phyloP scores from a whole-genome alignment of 2,329 filamentous ascomycete species.

The Phaeomoniella chlamydospora region DNA sequence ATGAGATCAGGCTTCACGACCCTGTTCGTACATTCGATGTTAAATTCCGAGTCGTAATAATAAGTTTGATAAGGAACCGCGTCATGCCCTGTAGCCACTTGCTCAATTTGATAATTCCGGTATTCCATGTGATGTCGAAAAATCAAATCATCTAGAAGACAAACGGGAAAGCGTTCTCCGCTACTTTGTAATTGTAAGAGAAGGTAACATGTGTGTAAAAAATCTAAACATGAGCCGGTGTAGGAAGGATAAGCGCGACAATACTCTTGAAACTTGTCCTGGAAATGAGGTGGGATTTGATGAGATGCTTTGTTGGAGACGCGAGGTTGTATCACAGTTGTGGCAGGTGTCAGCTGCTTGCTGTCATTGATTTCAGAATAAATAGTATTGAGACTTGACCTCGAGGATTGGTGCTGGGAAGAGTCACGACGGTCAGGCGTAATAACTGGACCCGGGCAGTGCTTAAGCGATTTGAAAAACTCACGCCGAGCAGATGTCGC shows the following conservation, averaged over 20 bases:
- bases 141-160: slow-evolving; percentile 31
- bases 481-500: background rate
- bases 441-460: background rate
- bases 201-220: slow-evolving; percentile 21
- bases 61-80: slow-evolving; percentile 21
- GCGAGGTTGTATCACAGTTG: slow-evolving; percentile 6
- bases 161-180: slow-evolving; percentile 18
- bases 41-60: slow-evolving; percentile 18
- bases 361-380: background rate
- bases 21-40: slow-evolving; percentile 14
- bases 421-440: slow-evolving; percentile 5
- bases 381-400: background rate
- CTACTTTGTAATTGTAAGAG: slow-evolving; percentile 17
- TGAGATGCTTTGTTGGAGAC: slow-evolving; percentile 12
- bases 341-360: slow-evolving; percentile 5
- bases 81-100: slow-evolving; percentile 12
- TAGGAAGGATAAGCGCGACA: slow-evolving; percentile 23
- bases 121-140: slow-evolving; percentile 24
- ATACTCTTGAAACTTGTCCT: slow-evolving; percentile 20
- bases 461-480: no score
- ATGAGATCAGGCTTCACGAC: slow-evolving; percentile 6
- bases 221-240: slow-evolving; percentile 20
- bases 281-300: slow-evolving; percentile 7
- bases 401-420: slow-evolving; percentile 6
- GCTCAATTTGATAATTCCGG: slow-evolving; percentile 16